Conservation (phyloP, 306 rosid species). For the Arachis hypogaea region DNA sequence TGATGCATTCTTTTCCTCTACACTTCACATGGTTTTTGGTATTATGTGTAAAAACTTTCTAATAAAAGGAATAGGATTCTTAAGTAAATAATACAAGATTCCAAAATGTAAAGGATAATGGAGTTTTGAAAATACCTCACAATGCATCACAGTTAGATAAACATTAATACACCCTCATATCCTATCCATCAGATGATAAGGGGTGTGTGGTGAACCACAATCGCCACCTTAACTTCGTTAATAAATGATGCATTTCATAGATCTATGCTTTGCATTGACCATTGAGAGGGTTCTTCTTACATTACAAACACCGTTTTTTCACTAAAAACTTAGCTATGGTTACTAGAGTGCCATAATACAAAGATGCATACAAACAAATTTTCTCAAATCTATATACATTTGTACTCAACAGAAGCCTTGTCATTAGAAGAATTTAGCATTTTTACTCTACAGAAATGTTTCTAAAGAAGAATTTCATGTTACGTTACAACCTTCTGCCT, state of each 20-base stretch:
- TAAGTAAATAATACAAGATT: neutral
- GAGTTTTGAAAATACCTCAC: no score
- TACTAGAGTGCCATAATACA: constrained; percentile 24
- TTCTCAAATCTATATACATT: constrained; percentile 37
- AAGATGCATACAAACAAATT: constrained; percentile 33
- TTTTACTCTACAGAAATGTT: constrained; percentile 44
- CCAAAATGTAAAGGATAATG: no score
- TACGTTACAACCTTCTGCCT: constrained; percentile 31
- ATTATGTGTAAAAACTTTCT: constrained; percentile 10
- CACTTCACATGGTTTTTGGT: neutral
- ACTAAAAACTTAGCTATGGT: constrained; percentile 1
- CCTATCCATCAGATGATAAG: no score
- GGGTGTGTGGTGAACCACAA: no score
- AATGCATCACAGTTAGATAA: no score
- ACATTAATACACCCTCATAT: no score
- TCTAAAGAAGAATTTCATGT: constrained; percentile 26
- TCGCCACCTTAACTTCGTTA: no score
- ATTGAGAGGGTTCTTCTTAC: neutral
- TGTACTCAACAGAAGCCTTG: constrained; percentile 41
- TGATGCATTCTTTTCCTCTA: constrained; percentile 5
- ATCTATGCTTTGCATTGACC: neutral
- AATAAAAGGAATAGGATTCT: neutral
- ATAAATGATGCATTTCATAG: neutral
- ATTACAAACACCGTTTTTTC: neutral
- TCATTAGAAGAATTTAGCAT: constrained; percentile 14